Evolutionary conservation across 2,329 filamentous ascomycete genomes (phyloP).

Genomic region (Westerdykella sp.): DNA sequence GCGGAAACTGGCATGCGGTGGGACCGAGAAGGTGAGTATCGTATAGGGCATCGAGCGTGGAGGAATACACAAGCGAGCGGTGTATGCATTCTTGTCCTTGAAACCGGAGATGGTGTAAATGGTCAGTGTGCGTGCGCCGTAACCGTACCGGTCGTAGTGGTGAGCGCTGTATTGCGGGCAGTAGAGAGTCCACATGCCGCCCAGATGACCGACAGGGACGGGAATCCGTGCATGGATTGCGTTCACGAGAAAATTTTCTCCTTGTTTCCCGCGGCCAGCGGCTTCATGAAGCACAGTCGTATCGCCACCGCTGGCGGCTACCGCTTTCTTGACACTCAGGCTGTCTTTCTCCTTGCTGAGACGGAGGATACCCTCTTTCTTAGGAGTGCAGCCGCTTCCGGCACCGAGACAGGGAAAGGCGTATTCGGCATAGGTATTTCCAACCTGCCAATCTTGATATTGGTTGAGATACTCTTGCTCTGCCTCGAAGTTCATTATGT

Average conservation of each 20-base stretch:
- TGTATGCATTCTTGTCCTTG: constrained; percentile 10
- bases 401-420: constrained; percentile 20
- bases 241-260: constrained; percentile 14
- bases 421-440: constrained; percentile 2
- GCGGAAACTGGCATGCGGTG: constrained; percentile 27
- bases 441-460: constrained; percentile 8
- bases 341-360: constrained; percentile 8
- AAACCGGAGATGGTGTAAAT: constrained; percentile 16
- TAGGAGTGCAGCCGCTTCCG: constrained; percentile 23
- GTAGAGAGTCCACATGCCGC: constrained; percentile 23
- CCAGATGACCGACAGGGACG: constrained; percentile 18
- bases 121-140: constrained; percentile 20
- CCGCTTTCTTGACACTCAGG: constrained; percentile 1
- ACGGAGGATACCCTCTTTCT: constrained; percentile 19
- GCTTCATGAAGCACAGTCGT: constrained; percentile 3
- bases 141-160: constrained; percentile 26
- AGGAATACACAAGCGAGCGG: constrained; percentile 21
- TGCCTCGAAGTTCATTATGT: constrained; percentile 22
- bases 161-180: constrained; percentile 18
- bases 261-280: constrained; percentile 1
- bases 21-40: constrained; percentile 12
- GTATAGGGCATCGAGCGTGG: constrained; percentile 22
- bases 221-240: constrained; percentile 17
- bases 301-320: constrained; percentile 3
- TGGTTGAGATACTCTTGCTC: constrained; percentile 16